Percentiles rank a stretch among this genome's conserved stretches.
These are phyloP conservation scores for Pleurotus platypus DNA, from an alignment of 768 basidiomycete species.

Conservation along the genomic window DNA sequence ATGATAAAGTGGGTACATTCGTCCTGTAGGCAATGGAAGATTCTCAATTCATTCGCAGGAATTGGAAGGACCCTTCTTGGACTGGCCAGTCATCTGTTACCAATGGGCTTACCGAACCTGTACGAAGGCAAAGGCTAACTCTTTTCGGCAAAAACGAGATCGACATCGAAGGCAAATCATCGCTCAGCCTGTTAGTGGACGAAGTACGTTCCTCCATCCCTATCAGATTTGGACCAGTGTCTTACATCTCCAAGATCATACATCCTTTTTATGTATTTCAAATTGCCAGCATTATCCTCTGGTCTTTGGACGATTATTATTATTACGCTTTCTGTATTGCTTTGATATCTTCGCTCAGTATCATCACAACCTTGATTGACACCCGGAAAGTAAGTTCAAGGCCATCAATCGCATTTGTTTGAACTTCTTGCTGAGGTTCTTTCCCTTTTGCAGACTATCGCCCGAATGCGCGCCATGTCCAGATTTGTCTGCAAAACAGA, in stretches of 20 bases:
- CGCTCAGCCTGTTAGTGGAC: slow-evolving; percentile 74
- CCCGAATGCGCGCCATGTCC: slow-evolving; percentile 95
- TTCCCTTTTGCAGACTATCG: slow-evolving; percentile 61
- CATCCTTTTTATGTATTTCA: slow-evolving; percentile 99
- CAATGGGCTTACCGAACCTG: slow-evolving; percentile 51
- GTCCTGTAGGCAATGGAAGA: not conserved
- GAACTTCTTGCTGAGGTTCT: slow-evolving; percentile 4
- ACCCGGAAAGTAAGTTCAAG: slow-evolving; percentile 72
- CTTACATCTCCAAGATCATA: slow-evolving; percentile 52
- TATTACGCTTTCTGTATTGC: slow-evolving; percentile 98
- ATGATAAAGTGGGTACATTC: slow-evolving; percentile 66
- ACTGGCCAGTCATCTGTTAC: slow-evolving; percentile 57
- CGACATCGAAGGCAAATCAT: slow-evolving; percentile 86
- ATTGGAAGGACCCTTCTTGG: slow-evolving; percentile 88
- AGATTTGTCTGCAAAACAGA: slow-evolving; percentile 77
- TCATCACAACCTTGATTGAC: slow-evolving; percentile 83
- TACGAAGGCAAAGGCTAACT: slow-evolving; percentile 59
- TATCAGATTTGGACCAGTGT: slow-evolving; percentile 3
- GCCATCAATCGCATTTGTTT: slow-evolving; percentile 2
- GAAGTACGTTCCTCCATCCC: slow-evolving; percentile 53
- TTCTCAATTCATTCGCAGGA: slow-evolving; percentile 40
- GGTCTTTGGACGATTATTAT: slow-evolving; percentile 94
- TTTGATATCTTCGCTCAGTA: slow-evolving; percentile 82
- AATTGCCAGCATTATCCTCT: slow-evolving; percentile 89
- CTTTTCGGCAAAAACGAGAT: slow-evolving; percentile 87